Evolutionary conservation across 2,329 filamentous ascomycete genomes (phyloP).

Genomic region (Neofusicoccum sp.): DNA sequence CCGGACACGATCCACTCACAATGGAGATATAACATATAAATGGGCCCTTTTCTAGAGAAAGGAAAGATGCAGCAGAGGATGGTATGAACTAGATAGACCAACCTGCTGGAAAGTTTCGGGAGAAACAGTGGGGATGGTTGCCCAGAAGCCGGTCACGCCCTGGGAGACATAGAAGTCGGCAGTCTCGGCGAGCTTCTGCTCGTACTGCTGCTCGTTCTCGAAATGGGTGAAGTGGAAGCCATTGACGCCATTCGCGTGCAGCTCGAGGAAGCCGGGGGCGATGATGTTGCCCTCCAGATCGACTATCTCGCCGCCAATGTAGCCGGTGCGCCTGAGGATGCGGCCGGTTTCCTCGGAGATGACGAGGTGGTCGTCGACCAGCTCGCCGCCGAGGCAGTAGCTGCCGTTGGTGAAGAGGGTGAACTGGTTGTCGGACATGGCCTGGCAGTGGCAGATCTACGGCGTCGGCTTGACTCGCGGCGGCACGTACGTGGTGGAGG

Average conservation of each 20-base stretch:
- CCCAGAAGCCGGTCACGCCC: constrained; percentile 55
- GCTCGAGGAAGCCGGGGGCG: constrained; percentile 55
- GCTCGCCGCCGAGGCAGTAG: constrained; percentile 43
- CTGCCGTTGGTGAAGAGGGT: constrained; percentile 48
- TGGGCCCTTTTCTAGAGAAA: too few species aligned
- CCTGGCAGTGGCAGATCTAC: neutral
- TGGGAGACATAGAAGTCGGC: constrained; percentile 50
- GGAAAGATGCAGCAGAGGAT: too few species aligned
- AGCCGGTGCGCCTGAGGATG: constrained; percentile 43
- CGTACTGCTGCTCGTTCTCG: constrained; percentile 42
- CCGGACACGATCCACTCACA: too few species aligned
- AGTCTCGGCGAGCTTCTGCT: constrained; percentile 45
- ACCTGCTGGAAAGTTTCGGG: constrained; percentile 48
- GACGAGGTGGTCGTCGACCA: constrained; percentile 45
- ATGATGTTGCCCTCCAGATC: constrained; percentile 52
- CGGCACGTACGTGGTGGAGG: neutral
- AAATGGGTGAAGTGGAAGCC: constrained; percentile 57
- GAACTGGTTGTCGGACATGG: constrained; percentile 42
- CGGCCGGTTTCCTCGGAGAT: constrained; percentile 46
- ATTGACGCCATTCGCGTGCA: constrained; percentile 55
- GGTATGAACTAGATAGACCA: neutral
- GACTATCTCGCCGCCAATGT: constrained; percentile 45
- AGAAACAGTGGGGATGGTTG: constrained; percentile 53
- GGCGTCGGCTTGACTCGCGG: neutral
- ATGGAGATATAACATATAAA: too few species aligned